Conservation (phyloP, 1,284 basidiomycete species). For the Ustilago hordei region DNA sequence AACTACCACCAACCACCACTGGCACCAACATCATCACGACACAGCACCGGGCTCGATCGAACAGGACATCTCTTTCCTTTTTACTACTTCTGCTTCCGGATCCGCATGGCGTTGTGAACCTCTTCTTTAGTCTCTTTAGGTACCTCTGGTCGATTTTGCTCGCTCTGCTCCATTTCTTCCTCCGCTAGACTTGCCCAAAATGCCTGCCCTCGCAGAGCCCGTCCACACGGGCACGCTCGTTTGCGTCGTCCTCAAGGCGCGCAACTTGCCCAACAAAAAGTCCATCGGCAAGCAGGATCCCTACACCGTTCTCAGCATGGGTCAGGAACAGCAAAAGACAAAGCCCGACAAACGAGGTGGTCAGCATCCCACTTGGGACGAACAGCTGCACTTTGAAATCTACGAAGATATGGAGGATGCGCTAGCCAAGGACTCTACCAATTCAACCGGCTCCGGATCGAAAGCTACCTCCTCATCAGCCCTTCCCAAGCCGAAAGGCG, state of each 20-base stretch:
- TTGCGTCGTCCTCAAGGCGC: constrained; percentile 93
- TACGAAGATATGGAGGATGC: constrained; percentile 82
- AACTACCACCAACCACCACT: neutral
- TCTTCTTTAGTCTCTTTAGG: neutral
- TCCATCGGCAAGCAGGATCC: constrained; percentile 90
- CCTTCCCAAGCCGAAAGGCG: constrained; percentile 73
- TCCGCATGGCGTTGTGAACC: neutral
- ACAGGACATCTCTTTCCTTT: neutral
- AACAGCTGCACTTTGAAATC: constrained; percentile 93
- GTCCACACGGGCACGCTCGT: constrained; percentile 82
- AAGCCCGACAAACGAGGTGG: constrained; percentile 89
- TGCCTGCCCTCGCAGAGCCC: constrained; percentile 39
- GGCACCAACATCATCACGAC: neutral
- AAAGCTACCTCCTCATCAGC: constrained; percentile 69
- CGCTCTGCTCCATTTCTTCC: neutral
- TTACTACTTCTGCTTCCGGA: too few species aligned
- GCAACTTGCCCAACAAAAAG: constrained; percentile 71
- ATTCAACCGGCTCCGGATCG: constrained; percentile 26
- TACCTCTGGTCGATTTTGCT: neutral
- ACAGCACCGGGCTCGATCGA: neutral
- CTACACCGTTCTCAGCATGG: constrained; percentile 84
- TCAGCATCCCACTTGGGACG: constrained; percentile 98
- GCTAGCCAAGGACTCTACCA: constrained; percentile 69
- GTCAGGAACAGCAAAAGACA: constrained; percentile 76
- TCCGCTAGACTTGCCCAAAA: constrained; percentile 9